These are phyloP conservation scores for Fistulifera pelliculosa DNA, from an alignment of 108 stramenopile species.

Conservation along the genomic window DNA sequence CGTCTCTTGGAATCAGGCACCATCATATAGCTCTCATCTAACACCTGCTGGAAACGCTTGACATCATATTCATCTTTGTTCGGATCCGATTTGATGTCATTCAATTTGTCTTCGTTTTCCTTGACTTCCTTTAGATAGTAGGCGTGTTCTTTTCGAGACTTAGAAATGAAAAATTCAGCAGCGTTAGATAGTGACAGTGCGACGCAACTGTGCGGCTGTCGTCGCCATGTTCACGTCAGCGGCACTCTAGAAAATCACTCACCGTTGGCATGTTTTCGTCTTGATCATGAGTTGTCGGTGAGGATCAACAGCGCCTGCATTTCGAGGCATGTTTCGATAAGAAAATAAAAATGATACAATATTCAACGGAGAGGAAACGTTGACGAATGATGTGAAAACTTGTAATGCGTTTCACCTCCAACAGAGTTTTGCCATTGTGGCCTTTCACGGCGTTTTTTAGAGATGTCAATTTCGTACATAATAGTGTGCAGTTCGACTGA, in stretches of 20 bases:
- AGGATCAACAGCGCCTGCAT: slow-evolving; percentile 22
- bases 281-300: slow-evolving; percentile 81
- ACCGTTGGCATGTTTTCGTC: slow-evolving; percentile 79
- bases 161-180: too few species aligned
- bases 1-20: slow-evolving; percentile 61
- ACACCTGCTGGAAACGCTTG: slow-evolving; percentile 76
- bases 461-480: too few species aligned
- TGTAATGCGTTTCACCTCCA: too few species aligned
- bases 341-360: too few species aligned
- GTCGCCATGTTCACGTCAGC: too few species aligned
- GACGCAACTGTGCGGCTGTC: too few species aligned
- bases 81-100: slow-evolving; percentile 49
- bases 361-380: too few species aligned
- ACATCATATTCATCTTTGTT: slow-evolving; percentile 68
- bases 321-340: slow-evolving; percentile 1
- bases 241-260: slow-evolving; percentile 10
- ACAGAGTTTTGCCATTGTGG: too few species aligned
- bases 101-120: slow-evolving; percentile 59
- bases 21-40: slow-evolving; percentile 81
- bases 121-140: slow-evolving; percentile 68
- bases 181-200: too few species aligned
- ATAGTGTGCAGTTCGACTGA: too few species aligned
- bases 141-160: slow-evolving; percentile 60
- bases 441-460: too few species aligned
- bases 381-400: too few species aligned